Base-by-base conservation (phyloP, 768 basidiomycete genomes). In the Krasilnikovozyma curviuscula region DNA sequence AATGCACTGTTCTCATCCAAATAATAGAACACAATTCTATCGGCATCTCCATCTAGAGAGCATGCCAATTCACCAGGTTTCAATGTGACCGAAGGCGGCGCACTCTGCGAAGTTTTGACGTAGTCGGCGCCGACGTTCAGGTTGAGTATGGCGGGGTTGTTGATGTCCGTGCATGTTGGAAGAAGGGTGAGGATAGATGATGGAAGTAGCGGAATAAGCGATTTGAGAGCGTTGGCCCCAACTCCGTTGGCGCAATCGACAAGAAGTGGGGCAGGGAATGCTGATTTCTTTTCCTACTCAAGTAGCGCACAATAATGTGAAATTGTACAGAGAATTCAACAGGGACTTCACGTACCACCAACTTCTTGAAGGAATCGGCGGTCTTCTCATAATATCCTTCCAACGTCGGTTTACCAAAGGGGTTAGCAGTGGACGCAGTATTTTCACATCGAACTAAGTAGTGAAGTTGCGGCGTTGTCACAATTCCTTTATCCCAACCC, bases 221-320 rank as follows among this genome's bases (percentile, higher is more conserved):
- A 45, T 29, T 68, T 67, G 12, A 83, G 77, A 32, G 81, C 78
- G 7, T 71, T 67, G 14, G 81, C 76, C 40, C 93, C 93, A 21
- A 98, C 93, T 24, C 93, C 93, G 62, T 98, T 97, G n/a, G 93
- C 93, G 62, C 93, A 97, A 64, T 98, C 93, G 34, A 98, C 70
- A n/a, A 81, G 63, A 40, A 98, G 60, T 31, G 77, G 74, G 14
- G 72, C 18, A 18, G 45, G 23, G 21, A 63, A 72, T 65, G 44
- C 69, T 65, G 34, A 68, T 65, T 55, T 51, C 33, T 53, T 57
- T 3, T 59, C 61, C 63, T 64, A 29, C 7, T 0, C n/a, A n/a
- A n/a, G n/a, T 7, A 7, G 16, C 18, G n/a, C 18, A 9, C 37
- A 13, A 14, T 3, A 35, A 1, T 34, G 13, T 2, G 19, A 8